These are phyloP conservation scores for Lactifluus hygrophoroides DNA, from an alignment of 768 basidiomycete genomes.

Conservation along the genomic window DNA sequence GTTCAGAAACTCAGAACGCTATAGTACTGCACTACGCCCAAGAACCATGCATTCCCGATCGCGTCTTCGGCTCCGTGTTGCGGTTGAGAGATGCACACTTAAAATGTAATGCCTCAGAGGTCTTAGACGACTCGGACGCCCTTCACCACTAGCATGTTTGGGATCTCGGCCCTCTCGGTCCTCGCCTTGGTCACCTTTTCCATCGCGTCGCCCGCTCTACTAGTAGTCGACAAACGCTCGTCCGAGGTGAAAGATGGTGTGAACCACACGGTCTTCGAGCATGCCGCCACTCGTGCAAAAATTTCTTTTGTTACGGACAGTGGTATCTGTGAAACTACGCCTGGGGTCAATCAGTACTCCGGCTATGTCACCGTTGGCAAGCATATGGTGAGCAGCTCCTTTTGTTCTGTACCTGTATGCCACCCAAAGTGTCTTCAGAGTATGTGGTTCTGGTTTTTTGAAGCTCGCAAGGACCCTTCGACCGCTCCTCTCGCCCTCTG, in stretches of 20 bases:
- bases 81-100: too few relatives aligned
- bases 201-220: too few relatives aligned
- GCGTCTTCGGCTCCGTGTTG: too few relatives aligned
- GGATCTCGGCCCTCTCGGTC: background rate
- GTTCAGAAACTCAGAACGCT: too few relatives aligned
- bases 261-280: too few relatives aligned
- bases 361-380: background rate
- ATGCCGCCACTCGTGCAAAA: background rate
- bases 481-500: slow-evolving; percentile 1
- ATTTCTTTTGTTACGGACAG: background rate
- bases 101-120: too few relatives aligned
- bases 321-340: background rate
- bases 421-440: background rate
- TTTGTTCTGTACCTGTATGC: background rate
- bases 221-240: too few relatives aligned
- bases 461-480: background rate
- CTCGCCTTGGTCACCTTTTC: too few relatives aligned
- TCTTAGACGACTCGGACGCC: too few relatives aligned
- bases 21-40: too few relatives aligned
- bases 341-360: background rate
- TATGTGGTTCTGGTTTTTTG: slow-evolving; percentile 8
- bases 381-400: background rate
- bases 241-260: too few relatives aligned
- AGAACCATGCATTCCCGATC: too few relatives aligned
- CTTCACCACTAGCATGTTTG: background rate